These are phyloP conservation scores for Aspergillus sparsus DNA, from an alignment of 495 filamentous ascomycete species.

Conservation along the genomic window DNA sequence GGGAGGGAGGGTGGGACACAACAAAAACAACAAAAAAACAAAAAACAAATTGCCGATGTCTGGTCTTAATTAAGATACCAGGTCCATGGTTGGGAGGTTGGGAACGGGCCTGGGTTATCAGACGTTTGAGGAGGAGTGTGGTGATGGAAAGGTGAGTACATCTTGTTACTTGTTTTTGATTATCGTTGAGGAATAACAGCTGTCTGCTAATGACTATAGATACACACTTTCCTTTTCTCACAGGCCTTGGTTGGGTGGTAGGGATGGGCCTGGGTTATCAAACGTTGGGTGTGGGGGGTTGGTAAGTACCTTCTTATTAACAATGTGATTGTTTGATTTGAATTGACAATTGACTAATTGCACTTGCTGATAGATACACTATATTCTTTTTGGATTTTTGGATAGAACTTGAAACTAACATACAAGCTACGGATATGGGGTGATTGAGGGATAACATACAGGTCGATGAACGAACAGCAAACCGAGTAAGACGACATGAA, in stretches of 20 bases:
- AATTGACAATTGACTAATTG: background rate
- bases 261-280: slow-evolving; percentile 18
- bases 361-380: no score
- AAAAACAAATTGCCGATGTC: background rate
- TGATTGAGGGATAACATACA: no score
- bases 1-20: slow-evolving; percentile 4
- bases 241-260: slow-evolving; percentile 19
- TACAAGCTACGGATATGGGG: no score
- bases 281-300: background rate
- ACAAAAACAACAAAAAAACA: background rate
- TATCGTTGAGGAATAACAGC: slow-evolving; percentile 6
- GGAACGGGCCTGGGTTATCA: slow-evolving; percentile 24
- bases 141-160: background rate
- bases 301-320: background rate
- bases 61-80: background rate
- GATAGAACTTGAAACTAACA: no score
- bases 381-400: background rate
- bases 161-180: slow-evolving; percentile 4
- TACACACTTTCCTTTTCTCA: background rate
- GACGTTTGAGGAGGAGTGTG: background rate
- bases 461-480: no score
- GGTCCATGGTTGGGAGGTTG: slow-evolving; percentile 19
- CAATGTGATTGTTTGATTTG: no score
- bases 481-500: no score
- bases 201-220: background rate